Evolutionary conservation across 371 early-diverging fungal genomes (phyloP).

Genomic region (Saksenaea oblongispora): DNA sequence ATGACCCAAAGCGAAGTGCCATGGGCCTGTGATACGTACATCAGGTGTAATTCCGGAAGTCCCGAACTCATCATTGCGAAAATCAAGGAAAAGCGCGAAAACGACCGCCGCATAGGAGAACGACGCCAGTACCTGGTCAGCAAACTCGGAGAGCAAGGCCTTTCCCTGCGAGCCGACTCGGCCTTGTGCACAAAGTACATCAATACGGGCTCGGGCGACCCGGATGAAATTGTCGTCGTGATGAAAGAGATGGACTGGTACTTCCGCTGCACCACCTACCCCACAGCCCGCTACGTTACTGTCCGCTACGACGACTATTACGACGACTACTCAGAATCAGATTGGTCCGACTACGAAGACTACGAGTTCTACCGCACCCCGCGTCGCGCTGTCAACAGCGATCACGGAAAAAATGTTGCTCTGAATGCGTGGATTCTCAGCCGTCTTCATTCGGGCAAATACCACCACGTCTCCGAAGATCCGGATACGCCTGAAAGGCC

Average conservation of each 20-base stretch:
- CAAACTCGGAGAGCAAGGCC: background rate
- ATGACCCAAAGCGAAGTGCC: background rate
- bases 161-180: slow-evolving; percentile 8
- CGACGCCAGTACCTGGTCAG: background rate
- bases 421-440: background rate
- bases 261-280: slow-evolving; percentile 11
- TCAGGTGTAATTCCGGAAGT: background rate
- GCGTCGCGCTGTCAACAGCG: background rate
- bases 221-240: slow-evolving; percentile 4
- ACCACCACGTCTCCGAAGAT: background rate
- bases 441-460: background rate
- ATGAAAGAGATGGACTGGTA: slow-evolving; percentile 16
- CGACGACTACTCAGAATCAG: background rate
- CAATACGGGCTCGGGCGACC: background rate
- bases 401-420: background rate
- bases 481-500: background rate
- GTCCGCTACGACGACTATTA: background rate
- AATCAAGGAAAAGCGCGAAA: background rate
- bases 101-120: background rate
- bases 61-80: background rate
- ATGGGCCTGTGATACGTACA: background rate
- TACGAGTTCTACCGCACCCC: background rate
- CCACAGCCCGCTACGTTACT: slow-evolving; percentile 17
- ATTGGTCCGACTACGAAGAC: background rate
- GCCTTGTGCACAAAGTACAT: slow-evolving; percentile 5